phyloP scores from a whole-genome alignment of 2,329 filamentous ascomycete genomes.

The Fusarium penzigii region DNA sequence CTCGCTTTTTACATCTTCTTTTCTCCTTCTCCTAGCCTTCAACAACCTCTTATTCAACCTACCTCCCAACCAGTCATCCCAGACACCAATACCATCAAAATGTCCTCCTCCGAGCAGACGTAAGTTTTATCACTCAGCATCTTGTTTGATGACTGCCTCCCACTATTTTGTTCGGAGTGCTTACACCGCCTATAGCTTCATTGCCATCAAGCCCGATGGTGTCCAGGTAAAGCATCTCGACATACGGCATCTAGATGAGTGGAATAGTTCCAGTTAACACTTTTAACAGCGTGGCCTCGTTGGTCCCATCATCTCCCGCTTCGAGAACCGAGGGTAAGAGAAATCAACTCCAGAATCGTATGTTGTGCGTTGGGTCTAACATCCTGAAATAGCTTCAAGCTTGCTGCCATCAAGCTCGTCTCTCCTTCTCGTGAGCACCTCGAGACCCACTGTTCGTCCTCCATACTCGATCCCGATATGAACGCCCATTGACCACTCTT shows the following conservation, averaged over 20 bases:
- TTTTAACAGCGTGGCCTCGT: slow-evolving; percentile 82
- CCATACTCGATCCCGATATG: slow-evolving; percentile 5
- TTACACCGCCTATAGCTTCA: slow-evolving; percentile 71
- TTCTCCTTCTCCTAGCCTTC: slow-evolving; percentile 30
- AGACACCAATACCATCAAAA: slow-evolving; percentile 47
- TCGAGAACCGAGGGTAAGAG: slow-evolving; percentile 88
- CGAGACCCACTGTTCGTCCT: slow-evolving; percentile 81
- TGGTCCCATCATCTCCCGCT: slow-evolving; percentile 96
- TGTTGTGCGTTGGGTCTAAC: slow-evolving; percentile 15
- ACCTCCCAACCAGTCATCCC: slow-evolving; percentile 31
- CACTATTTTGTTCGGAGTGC: slow-evolving; percentile 19
- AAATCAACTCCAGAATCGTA: slow-evolving; percentile 12
- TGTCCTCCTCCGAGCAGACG: slow-evolving; percentile 83
- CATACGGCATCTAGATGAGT: not conserved
- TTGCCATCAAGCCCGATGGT: slow-evolving; percentile 99
- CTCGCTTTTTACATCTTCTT: slow-evolving; percentile 39
- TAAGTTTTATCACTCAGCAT: slow-evolving; percentile 47
- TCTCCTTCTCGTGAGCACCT: slow-evolving; percentile 91
- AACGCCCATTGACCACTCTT: slow-evolving; percentile 29
- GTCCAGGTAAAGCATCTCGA: slow-evolving; percentile 73
- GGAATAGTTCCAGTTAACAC: slow-evolving; percentile 13
- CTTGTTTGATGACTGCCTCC: slow-evolving; percentile 13
- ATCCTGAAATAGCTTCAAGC: slow-evolving; percentile 75
- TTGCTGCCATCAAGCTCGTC: slow-evolving; percentile 94
- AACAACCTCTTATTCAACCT: slow-evolving; percentile 22